Conservation (phyloP, 495 filamentous ascomycete species). For the Peziza echinospora region DNA sequence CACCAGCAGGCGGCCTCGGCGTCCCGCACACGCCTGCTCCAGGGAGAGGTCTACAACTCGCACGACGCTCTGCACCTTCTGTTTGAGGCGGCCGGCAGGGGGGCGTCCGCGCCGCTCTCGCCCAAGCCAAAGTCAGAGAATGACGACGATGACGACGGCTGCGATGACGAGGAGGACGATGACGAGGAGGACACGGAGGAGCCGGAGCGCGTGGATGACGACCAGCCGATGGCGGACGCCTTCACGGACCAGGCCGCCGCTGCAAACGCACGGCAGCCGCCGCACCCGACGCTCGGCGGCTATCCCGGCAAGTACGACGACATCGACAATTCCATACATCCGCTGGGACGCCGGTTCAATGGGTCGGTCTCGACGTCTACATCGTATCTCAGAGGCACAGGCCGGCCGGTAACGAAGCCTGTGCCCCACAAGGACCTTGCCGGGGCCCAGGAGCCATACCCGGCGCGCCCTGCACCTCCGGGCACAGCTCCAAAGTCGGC, state of each 20-base stretch:
- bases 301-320: neutral
- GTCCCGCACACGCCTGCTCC: constrained; percentile 32
- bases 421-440: neutral
- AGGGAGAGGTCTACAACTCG: constrained; percentile 35
- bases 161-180: constrained; percentile 13
- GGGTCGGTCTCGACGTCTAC: neutral
- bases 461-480: neutral
- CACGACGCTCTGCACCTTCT: constrained; percentile 38
- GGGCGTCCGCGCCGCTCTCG: constrained; percentile 8
- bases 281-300: neutral
- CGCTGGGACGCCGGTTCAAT: neutral
- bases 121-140: neutral
- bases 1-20: constrained; percentile 14
- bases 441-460: neutral
- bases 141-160: constrained; percentile 5
- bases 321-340: neutral
- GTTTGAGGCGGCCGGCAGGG: constrained; percentile 34
- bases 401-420: neutral
- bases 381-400: neutral
- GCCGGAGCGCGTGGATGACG: neutral
- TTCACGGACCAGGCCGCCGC: neutral
- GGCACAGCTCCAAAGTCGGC: neutral
- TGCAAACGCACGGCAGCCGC: neutral
- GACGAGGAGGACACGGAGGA: constrained; percentile 4
- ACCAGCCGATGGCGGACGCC: neutral